Base-by-base conservation (phyloP, 2,329 filamentous ascomycete genomes). In the Salinomyces thailandicus region DNA sequence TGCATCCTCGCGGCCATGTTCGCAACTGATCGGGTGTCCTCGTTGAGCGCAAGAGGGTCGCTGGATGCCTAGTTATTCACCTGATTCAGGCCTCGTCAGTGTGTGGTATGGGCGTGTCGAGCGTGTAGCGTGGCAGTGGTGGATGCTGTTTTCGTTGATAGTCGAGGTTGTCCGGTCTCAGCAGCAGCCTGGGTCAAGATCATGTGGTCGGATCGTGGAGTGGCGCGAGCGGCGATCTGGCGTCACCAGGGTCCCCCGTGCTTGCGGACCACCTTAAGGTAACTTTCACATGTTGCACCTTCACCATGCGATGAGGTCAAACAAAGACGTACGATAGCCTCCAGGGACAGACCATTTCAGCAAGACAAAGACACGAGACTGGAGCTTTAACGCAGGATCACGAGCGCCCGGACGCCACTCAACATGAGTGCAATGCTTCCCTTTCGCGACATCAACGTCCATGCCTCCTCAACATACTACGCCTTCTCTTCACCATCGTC, bases 401-500 rank as follows among this genome's bases (percentile, higher is more conserved):
- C n/a, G n/a, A n/a, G n/a, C n/a, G n/a, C n/a, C n/a, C n/a, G 7
- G 20, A 24, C 20, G 27, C 14, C 27, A 4, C 15, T 14, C 27
- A 39, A 42, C 8, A 76, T 73, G 72, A 65, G 64, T 46, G 59
- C 62, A 38, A 60, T 64, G 37, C 67, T 80, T 38, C 91, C 89
- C 15, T 98, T 87, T 64, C 77, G 89, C 58, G 91, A 98, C 69
- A 93, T 96, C 69, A 98, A 96, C 62, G 78, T 98, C 61, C 86
- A 93, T 63, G 83, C 86, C 48, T 86, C 89, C 35, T 72, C 84
- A 52, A 85, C 89, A 53, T 81, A 91, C 58, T 98, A 98, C 70
- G 85, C 86, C 52, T 98, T 98, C 63, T 87, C 85, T 26, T 98
- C 91, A 18, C 91, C 91, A 18, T 96, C 91, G 1, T 89, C 86